Evolutionary conservation across 306 rosid genomes (phyloP).

Genomic region (Pyrus bretschneideri): DNA sequence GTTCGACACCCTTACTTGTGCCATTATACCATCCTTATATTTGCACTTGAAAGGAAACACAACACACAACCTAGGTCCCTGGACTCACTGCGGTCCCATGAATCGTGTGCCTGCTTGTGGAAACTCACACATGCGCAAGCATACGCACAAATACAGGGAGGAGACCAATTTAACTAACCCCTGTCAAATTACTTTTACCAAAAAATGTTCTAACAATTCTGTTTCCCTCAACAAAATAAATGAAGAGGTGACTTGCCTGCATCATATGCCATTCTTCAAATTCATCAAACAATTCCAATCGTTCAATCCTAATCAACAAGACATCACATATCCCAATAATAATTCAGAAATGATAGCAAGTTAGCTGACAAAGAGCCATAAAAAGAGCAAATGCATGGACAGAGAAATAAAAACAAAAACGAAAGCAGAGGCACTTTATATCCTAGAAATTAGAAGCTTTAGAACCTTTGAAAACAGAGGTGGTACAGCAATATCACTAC

Average conservation of each 20-base stretch:
- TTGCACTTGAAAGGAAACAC: too few relatives aligned
- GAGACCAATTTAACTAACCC: not conserved
- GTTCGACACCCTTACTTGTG: too few relatives aligned
- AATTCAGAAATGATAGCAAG: slow-evolving; percentile 15
- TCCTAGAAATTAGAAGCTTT: slow-evolving; percentile 16
- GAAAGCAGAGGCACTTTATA: slow-evolving; percentile 1
- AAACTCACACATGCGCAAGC: not conserved
- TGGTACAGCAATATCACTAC: slow-evolving; percentile 21
- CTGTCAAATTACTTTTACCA: slow-evolving; percentile 6
- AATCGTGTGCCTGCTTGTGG: not conserved
- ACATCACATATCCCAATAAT: slow-evolving; percentile 17
- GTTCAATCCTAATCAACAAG: slow-evolving; percentile 65
- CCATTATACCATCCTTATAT: too few relatives aligned
- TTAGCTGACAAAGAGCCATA: slow-evolving; percentile 22
- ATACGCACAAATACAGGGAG: not conserved
- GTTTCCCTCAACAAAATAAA: slow-evolving; percentile 14
- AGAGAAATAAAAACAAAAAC: not conserved
- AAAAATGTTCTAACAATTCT: slow-evolving; percentile 4
- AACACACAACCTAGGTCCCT: not conserved
- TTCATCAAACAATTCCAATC: slow-evolving; percentile 91
- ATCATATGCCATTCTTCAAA: slow-evolving; percentile 99
- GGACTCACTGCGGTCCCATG: slow-evolving; percentile 1
- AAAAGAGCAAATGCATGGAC: slow-evolving; percentile 1
- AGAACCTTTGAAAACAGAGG: slow-evolving; percentile 19
- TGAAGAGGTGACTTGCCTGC: slow-evolving; percentile 56